Percentiles rank a stretch among this genome's conserved stretches.
phyloP scores from a whole-genome alignment of 176 grass and related monocot genomes.

The Avena atlantica region DNA sequence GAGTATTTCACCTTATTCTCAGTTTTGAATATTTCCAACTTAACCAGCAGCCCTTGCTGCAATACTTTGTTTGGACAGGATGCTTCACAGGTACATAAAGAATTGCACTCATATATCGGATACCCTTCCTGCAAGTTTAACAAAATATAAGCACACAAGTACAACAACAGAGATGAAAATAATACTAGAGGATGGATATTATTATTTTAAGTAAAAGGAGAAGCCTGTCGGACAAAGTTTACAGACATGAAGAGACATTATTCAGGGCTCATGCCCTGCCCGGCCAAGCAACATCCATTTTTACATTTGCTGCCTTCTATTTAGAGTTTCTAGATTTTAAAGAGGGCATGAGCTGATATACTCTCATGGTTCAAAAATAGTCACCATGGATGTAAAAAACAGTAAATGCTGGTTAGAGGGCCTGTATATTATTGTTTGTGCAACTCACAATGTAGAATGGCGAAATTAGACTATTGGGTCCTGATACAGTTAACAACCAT shows the following conservation, averaged over 20 bases:
- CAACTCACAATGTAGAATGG: neutral
- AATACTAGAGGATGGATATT: slow-evolving; percentile 5
- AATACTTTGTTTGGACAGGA: slow-evolving; percentile 93
- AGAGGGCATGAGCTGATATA: neutral
- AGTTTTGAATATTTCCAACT: slow-evolving; percentile 91
- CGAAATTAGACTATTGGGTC: neutral
- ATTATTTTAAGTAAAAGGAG: neutral
- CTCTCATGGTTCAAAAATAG: neutral
- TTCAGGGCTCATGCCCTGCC: slow-evolving; percentile 17
- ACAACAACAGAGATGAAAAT: neutral
- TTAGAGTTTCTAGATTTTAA: neutral
- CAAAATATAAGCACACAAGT: neutral
- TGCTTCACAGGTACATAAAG: slow-evolving; percentile 67
- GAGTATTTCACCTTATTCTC: slow-evolving; percentile 74
- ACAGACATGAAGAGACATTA: slow-evolving; percentile 7
- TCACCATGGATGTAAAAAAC: slow-evolving; percentile 8
- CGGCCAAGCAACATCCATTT: slow-evolving; percentile 24
- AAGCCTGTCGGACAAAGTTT: neutral
- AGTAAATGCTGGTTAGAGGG: neutral
- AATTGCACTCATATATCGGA: slow-evolving; percentile 88
- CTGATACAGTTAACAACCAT: neutral
- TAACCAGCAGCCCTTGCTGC: slow-evolving; percentile 83
- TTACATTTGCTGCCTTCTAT: slow-evolving; percentile 1
- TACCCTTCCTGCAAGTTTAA: slow-evolving; percentile 72
- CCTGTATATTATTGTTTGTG: neutral